Percentiles rank a stretch among this genome's conserved stretches.
These are phyloP conservation scores for Trypanosoma melophagium DNA, from an alignment of 208 protist species.

Conservation along the genomic window DNA sequence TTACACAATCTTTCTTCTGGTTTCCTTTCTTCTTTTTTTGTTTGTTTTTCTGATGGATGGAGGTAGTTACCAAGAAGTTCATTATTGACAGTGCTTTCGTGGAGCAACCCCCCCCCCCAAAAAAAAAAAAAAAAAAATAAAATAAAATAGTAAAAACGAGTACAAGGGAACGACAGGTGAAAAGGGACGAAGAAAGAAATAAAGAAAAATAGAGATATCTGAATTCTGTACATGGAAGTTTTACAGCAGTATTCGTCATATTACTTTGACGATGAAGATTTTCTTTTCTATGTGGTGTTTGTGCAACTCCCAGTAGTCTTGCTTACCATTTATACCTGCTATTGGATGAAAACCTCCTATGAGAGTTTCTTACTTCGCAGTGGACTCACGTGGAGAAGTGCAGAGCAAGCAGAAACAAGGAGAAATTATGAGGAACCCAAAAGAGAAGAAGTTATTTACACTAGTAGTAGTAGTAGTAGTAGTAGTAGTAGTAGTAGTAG, in stretches of 20 bases:
- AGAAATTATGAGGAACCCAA: neutral
- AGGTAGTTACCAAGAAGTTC: too few species aligned
- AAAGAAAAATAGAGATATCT: neutral
- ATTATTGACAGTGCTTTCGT: too few species aligned
- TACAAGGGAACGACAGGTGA: neutral
- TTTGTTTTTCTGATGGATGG: too few species aligned
- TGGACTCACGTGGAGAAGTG: neutral
- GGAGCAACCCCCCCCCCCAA: neutral
- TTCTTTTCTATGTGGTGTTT: slow-evolving; percentile 12
- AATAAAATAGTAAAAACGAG: neutral
- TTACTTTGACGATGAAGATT: slow-evolving; percentile 18
- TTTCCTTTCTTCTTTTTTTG: too few species aligned
- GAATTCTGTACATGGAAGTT: neutral
- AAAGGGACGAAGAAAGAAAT: neutral
- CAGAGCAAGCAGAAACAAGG: neutral
- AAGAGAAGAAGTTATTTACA: neutral
- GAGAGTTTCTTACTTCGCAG: neutral
- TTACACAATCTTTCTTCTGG: too few species aligned
- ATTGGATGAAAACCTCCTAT: slow-evolving; percentile 9
- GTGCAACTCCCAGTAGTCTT: neutral
- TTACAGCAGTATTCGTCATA: slow-evolving; percentile 9
- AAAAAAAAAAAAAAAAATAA: slow-evolving; percentile 18
- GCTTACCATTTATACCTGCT: neutral
- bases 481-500: neutral
- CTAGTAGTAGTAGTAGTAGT: neutral